Percentiles rank a stretch among this genome's conserved stretches.
phyloP scores from a whole-genome alignment of 2,329 filamentous ascomycete genomes.

The Xylariaceae sp. region DNA sequence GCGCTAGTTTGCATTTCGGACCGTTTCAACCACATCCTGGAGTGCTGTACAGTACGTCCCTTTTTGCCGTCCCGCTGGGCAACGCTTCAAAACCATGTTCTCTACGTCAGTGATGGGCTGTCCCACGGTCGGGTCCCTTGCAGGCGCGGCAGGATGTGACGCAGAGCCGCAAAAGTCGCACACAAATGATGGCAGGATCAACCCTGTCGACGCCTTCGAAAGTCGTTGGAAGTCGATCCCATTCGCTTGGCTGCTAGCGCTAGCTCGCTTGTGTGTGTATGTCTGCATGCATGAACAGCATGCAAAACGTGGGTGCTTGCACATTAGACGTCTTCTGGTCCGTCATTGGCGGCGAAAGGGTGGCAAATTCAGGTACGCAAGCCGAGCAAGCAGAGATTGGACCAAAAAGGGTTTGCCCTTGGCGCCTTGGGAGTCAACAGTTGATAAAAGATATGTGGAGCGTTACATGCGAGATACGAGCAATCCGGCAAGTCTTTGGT shows the following conservation, averaged over 20 bases:
- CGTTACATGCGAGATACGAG: neutral
- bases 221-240: constrained; percentile 3
- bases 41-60: no score
- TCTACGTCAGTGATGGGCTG: no score
- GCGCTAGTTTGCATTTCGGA: no score
- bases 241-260: constrained; percentile 2
- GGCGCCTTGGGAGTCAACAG: neutral
- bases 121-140: no score
- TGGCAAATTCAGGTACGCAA: neutral
- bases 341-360: neutral
- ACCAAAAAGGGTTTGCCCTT: neutral
- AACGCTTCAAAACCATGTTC: no score
- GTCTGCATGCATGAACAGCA: constrained; percentile 4
- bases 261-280: constrained; percentile 1
- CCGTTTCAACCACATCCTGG: no score
- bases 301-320: no score
- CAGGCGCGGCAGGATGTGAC: no score
- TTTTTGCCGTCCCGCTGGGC: no score
- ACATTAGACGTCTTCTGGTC: constrained; percentile 6
- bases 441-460: neutral
- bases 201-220: constrained; percentile 2
- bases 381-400: neutral
- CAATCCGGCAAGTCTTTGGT: no score
- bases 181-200: neutral
- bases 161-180: no score